These are phyloP conservation scores for Penicillium sp. DNA, from an alignment of 2,329 filamentous ascomycete species.

Conservation along the genomic window DNA sequence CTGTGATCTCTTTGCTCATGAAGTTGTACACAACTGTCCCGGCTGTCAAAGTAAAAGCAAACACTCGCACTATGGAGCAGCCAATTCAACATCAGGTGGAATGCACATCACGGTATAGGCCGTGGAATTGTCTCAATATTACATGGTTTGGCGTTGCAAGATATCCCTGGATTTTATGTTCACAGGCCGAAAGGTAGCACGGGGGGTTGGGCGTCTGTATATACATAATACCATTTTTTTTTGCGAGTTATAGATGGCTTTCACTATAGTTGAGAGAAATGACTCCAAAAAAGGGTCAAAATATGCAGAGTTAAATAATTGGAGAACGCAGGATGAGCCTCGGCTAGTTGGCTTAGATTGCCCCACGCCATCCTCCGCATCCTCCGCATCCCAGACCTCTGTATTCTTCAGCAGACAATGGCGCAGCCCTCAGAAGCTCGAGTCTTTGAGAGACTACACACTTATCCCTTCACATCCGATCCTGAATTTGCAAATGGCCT, in stretches of 20 bases:
- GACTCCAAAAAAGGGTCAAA: neutral
- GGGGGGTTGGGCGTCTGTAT: neutral
- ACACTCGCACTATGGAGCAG: slow-evolving; percentile 3
- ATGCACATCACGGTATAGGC: slow-evolving; percentile 32
- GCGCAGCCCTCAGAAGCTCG: slow-evolving; percentile 9
- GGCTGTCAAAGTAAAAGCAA: slow-evolving; percentile 64
- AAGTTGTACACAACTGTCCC: slow-evolving; percentile 92
- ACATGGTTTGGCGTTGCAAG: slow-evolving; percentile 15
- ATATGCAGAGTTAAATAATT: neutral
- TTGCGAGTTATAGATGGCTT: neutral
- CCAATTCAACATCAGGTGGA: slow-evolving; percentile 30
- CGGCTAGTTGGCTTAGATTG: slow-evolving; percentile 7
- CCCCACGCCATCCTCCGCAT: slow-evolving; percentile 12
- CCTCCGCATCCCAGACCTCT: neutral
- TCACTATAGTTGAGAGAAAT: neutral
- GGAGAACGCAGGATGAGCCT: slow-evolving; percentile 5
- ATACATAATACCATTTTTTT: neutral
- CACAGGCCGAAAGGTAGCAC: neutral
- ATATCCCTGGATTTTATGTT: slow-evolving; percentile 2
- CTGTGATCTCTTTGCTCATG: slow-evolving; percentile 92
- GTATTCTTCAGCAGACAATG: slow-evolving; percentile 9
- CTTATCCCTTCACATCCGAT: slow-evolving; percentile 44
- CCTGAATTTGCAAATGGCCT: slow-evolving; percentile 49
- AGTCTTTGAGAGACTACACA: slow-evolving; percentile 33
- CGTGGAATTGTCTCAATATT: slow-evolving; percentile 1